phyloP scores from a whole-genome alignment of 2,329 filamentous ascomycete genomes.

The Alternaria triticimaculans region DNA sequence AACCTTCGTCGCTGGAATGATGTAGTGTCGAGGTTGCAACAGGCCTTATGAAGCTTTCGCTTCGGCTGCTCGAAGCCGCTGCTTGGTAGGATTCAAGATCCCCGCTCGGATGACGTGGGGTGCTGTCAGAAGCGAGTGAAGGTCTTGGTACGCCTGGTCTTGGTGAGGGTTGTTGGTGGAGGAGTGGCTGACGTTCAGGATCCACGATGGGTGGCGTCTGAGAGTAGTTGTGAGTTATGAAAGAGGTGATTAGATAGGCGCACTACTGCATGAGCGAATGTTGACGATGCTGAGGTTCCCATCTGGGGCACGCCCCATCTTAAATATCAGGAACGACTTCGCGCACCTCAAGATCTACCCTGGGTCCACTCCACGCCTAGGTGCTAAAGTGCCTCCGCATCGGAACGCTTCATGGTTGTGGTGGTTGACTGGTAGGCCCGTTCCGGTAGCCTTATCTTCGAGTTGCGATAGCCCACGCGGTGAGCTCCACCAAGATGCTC shows the following conservation, averaged over 20 bases:
- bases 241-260: neutral
- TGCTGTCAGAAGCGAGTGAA: slow-evolving; percentile 17
- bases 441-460: slow-evolving; percentile 32
- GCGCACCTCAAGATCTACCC: slow-evolving; percentile 1
- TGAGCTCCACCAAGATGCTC: slow-evolving; percentile 6
- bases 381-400: slow-evolving; percentile 10
- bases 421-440: slow-evolving; percentile 21
- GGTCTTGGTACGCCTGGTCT: slow-evolving; percentile 21
- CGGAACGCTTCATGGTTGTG: slow-evolving; percentile 1
- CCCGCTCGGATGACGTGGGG: slow-evolving; percentile 41
- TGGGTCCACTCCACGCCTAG: slow-evolving; percentile 5
- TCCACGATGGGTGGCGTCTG: slow-evolving; percentile 20
- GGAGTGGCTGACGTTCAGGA: slow-evolving; percentile 34
- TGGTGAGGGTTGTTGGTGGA: slow-evolving; percentile 21
- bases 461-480: slow-evolving; percentile 20
- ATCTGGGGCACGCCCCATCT: slow-evolving; percentile 17
- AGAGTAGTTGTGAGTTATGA: neutral
- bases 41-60: slow-evolving; percentile 29
- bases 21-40: slow-evolving; percentile 19
- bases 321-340: slow-evolving; percentile 11
- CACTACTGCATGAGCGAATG: neutral
- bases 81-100: slow-evolving; percentile 29
- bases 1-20: slow-evolving; percentile 24
- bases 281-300: neutral
- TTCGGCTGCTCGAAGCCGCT: slow-evolving; percentile 25